Evolutionary conservation across 2,329 filamentous ascomycete species (phyloP).

Genomic region (Penicillium expansum): DNA sequence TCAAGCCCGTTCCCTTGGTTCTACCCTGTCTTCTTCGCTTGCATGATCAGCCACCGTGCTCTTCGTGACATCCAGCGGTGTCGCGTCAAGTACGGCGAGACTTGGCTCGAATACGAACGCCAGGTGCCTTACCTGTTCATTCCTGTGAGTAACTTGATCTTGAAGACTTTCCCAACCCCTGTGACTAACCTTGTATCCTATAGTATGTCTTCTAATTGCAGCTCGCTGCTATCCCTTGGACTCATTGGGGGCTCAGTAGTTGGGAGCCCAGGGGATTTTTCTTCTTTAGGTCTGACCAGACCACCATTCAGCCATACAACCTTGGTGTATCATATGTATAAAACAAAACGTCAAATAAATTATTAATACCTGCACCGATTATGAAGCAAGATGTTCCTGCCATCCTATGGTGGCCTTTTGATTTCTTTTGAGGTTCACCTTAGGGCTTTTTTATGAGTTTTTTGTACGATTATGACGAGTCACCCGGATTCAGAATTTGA

Average conservation of each 20-base stretch:
- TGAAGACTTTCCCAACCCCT: too few relatives aligned
- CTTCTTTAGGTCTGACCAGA: neutral
- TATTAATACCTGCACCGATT: slow-evolving; percentile 2
- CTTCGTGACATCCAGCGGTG: slow-evolving; percentile 73
- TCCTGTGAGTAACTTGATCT: slow-evolving; percentile 51
- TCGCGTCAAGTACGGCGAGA: slow-evolving; percentile 73
- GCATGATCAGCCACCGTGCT: slow-evolving; percentile 78
- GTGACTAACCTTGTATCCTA: slow-evolving; percentile 1
- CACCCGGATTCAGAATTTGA: neutral
- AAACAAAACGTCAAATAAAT: slow-evolving; percentile 10
- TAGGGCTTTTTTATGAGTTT: neutral
- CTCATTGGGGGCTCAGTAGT: neutral
- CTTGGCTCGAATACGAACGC: slow-evolving; percentile 77
- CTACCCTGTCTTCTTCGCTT: slow-evolving; percentile 75
- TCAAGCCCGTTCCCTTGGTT: slow-evolving; percentile 84
- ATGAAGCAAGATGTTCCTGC: neutral
- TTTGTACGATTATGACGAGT: neutral
- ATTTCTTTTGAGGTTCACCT: too few relatives aligned
- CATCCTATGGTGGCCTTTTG: neutral
- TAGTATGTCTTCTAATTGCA: slow-evolving; percentile 36
- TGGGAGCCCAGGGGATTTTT: neutral
- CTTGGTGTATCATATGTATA: slow-evolving; percentile 4
- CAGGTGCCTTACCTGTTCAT: slow-evolving; percentile 82
- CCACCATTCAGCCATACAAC: neutral
- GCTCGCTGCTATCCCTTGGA: neutral